These are phyloP conservation scores for Candida adriatica DNA, from an alignment of 805 yeast genomes.

Conservation along the genomic window DNA sequence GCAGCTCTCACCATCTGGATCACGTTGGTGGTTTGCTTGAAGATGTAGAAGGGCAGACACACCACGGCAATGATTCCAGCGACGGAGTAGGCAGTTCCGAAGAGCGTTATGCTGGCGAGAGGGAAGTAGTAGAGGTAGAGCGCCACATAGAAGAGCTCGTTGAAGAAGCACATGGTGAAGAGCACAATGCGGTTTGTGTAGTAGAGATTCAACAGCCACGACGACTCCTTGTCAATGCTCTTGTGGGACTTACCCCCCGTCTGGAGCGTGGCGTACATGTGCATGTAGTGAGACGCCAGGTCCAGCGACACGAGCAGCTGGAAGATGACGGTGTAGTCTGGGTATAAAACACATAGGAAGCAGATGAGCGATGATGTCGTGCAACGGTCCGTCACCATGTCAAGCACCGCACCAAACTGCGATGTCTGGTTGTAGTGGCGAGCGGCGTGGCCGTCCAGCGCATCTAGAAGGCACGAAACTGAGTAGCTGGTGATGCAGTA, in stretches of 20 bases:
- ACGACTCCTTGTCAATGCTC: conserved; percentile 62
- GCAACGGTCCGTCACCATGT: conserved; percentile 98
- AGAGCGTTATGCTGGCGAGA: conserved; percentile 22
- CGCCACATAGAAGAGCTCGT: conserved; percentile 90
- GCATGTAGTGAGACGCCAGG: conserved; percentile 94
- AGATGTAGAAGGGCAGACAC: conserved; percentile 80
- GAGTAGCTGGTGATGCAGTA: conserved; percentile 74
- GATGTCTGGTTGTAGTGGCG: conserved; percentile 84
- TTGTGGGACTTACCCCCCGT: conserved; percentile 82
- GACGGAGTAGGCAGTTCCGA: conserved; percentile 39
- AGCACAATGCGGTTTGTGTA: conserved; percentile 80
- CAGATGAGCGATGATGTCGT: conserved; percentile 92
- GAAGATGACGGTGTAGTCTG: conserved; percentile 50
- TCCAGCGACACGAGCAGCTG: conserved; percentile 81
- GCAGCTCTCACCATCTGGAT: conserved; percentile 88
- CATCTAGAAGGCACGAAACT: conserved; percentile 87
- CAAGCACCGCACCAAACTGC: conserved; percentile 91
- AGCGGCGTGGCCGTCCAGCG: conserved; percentile 95
- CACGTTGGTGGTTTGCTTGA: conserved; percentile 86
- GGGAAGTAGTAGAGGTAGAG: conserved; percentile 68
- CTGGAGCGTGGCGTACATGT: conserved; percentile 90
- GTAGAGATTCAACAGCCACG: conserved; percentile 72
- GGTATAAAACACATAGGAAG: conserved; percentile 75
- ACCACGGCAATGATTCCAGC: conserved; percentile 52
- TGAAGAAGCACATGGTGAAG: conserved; percentile 85